phyloP scores from a whole-genome alignment of 495 filamentous ascomycete species.

The Podospora anserina region DNA sequence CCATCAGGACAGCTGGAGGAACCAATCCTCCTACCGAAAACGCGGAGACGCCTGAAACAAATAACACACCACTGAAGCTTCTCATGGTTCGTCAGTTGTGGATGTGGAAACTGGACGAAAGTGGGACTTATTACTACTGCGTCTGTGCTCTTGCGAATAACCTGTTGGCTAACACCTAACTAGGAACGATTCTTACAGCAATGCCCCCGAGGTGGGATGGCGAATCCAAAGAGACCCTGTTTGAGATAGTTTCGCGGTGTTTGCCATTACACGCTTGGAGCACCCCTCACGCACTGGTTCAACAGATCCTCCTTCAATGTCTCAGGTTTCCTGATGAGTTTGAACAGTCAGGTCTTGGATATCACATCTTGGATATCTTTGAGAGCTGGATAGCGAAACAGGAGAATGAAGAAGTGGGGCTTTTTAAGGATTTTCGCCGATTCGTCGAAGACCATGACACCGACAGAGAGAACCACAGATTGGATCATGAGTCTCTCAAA shows the following conservation, averaged over 20 bases:
- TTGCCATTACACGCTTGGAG: neutral
- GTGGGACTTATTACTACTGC: neutral
- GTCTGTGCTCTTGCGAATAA: neutral
- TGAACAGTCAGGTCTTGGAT: neutral
- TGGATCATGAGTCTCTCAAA: neutral
- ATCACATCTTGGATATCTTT: slow-evolving; percentile 1
- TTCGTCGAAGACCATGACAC: neutral
- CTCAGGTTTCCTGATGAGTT: neutral
- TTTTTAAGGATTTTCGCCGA: neutral
- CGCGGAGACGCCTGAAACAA: no score
- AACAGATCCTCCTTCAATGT: neutral
- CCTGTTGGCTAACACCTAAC: neutral
- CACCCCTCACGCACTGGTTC: neutral
- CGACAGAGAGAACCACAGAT: neutral
- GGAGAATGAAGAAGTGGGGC: neutral
- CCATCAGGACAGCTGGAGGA: no score
- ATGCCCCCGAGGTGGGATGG: neutral
- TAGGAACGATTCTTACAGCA: slow-evolving; percentile 1
- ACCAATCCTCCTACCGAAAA: no score
- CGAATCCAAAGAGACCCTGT: neutral
- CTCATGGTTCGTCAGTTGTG: slow-evolving; percentile 3
- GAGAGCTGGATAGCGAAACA: slow-evolving; percentile 3
- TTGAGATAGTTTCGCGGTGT: neutral
- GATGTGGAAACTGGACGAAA: slow-evolving; percentile 4
- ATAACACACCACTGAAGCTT: neutral